Base-by-base conservation (phyloP, 192 early-diverging fungal genomes). In the Coemansia erecta region DNA sequence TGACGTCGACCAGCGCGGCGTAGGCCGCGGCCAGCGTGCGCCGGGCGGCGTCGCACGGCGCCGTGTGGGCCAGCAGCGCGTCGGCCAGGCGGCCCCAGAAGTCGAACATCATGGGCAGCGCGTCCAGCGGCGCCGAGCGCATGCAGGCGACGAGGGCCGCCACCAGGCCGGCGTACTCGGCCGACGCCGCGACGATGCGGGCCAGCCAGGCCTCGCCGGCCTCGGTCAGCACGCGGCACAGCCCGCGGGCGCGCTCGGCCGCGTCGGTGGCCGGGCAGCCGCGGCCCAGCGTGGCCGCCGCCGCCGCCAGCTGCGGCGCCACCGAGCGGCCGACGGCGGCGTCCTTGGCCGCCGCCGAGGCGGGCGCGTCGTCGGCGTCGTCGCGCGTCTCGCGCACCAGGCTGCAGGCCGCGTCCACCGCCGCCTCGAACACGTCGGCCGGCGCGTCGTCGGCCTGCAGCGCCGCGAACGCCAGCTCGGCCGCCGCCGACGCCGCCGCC, bases 11-110 rank as follows among this genome's bases (percentile, higher is more conserved):
- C 13, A 95, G 72, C 21, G 82, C 78, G 14, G 79, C 69, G 58
- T 90, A 94, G 72, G 97, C 43, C 85, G 74, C 49, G 64, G 77
- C 56, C 40, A 80, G 64, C 18, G 81, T 60, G 51, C 90, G 89
- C 49, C 74, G 71, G 10, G 81, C 60, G 8, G 69, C 67, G 22
- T 83, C 82, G 13, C 77, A 75, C 42, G 77, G 73, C 40, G 84
- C 64, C 22, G 74, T 75, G 53, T 76, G 64, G 7, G 78, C 71
- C n/a, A 62, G 49, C 15, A 86, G 60, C 31, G 72, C 77, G n/a
- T 91, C 87, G 0, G 90, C 85, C 44, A 97, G 81, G 49, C 81
- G 70, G 40, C 83, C 85, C 97, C 97, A 99, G 50, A 97, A 95
- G 15, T 85, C 79, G 77, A 96, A 96, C 18, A 94, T 91, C 82